phyloP scores from a whole-genome alignment of 2,329 filamentous ascomycete species.

The Ophiocordyceps unilateralis region DNA sequence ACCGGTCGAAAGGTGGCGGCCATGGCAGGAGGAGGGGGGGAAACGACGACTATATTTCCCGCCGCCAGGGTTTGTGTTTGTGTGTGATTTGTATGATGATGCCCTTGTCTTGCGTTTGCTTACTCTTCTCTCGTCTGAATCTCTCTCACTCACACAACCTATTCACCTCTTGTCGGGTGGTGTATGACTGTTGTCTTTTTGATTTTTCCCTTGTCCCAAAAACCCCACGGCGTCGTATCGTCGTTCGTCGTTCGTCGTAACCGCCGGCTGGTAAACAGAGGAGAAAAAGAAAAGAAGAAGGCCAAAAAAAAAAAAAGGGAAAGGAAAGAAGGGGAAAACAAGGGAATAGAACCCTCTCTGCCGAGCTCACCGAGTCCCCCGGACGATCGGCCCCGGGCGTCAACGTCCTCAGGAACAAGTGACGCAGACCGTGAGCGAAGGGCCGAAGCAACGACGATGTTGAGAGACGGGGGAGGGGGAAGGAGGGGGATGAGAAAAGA shows the following conservation, averaged over 20 bases:
- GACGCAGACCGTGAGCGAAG: neutral
- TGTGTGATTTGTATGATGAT: neutral
- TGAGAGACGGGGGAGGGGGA: too few species aligned
- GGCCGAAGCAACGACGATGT: neutral
- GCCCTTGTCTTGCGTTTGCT: too few species aligned
- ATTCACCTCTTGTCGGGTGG: too few species aligned
- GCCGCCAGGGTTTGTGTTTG: neutral
- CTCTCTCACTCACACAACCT: too few species aligned
- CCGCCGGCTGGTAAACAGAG: neutral
- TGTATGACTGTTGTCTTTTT: too few species aligned
- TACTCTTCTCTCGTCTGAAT: too few species aligned
- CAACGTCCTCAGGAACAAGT: neutral
- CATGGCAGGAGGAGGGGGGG: conserved; percentile 15
- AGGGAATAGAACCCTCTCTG: too few species aligned
- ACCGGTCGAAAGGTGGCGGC: conserved; percentile 31
- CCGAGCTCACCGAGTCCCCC: neutral
- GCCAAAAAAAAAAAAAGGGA: neutral
- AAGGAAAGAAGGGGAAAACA: neutral
- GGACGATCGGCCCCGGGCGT: neutral
- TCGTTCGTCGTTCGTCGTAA: neutral
- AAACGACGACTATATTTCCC: neutral
- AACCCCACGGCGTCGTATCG: too few species aligned
- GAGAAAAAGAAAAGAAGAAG: neutral
- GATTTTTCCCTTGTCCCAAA: too few species aligned
- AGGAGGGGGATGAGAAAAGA: too few species aligned